Conservation (phyloP, 2,329 filamentous ascomycete genomes). For the Arthrobotrys pseudoclavata region DNA sequence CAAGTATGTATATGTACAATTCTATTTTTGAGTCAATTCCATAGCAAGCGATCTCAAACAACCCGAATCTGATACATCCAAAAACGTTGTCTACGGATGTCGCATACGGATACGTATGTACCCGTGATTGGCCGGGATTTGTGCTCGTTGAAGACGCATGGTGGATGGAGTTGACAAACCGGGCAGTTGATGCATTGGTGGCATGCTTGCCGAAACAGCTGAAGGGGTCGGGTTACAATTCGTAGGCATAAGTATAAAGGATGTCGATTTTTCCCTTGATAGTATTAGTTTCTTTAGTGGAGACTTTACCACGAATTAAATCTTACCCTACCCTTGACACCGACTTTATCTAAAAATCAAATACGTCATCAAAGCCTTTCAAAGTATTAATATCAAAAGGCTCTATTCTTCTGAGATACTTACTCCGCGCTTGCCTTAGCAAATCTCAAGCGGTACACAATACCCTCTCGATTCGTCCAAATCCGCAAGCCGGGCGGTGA, state of each 20-base stretch:
- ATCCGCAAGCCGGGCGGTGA: not conserved
- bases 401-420: not conserved
- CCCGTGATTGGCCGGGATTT: not conserved
- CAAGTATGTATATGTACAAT: no score
- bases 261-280: not conserved
- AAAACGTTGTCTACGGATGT: not conserved
- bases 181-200: not conserved
- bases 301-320: not conserved
- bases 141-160: not conserved
- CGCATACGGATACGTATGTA: not conserved
- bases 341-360: not conserved
- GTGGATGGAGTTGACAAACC: not conserved
- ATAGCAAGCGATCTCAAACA: not conserved
- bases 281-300: not conserved
- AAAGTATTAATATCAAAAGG: not conserved
- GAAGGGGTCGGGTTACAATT: not conserved
- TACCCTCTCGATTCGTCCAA: not conserved
- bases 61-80: not conserved
- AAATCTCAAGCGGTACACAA: not conserved
- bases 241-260: not conserved
- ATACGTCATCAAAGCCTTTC: not conserved
- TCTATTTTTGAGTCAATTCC: no score
- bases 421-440: not conserved
- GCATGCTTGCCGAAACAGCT: not conserved
- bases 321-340: not conserved